Conservation (phyloP, 2,329 filamentous ascomycete species). For the Cordyceps cateniannulata region DNA sequence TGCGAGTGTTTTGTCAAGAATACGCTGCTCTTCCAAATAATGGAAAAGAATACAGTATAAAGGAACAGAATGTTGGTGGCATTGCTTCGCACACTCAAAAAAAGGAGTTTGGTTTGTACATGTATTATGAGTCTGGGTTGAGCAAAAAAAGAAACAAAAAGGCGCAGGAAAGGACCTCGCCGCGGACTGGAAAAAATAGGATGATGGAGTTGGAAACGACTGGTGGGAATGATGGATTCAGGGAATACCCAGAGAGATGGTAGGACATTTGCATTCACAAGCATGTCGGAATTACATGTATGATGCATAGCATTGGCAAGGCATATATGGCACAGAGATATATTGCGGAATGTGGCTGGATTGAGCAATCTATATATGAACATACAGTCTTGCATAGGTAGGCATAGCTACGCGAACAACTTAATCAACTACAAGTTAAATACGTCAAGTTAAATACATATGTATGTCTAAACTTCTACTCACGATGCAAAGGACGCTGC, state of each 20-base stretch:
- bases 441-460: no score
- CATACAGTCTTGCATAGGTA: not conserved
- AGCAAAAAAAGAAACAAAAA: not conserved
- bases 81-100: not conserved
- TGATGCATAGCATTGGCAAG: not conserved
- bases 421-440: not conserved
- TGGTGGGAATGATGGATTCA: not conserved
- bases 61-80: not conserved
- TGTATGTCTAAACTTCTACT: not conserved
- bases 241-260: not conserved
- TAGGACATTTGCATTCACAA: not conserved
- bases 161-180: not conserved
- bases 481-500: not conserved
- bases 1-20: constrained; percentile 16
- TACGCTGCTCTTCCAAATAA: constrained; percentile 13
- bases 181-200: not conserved
- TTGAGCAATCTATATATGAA: not conserved
- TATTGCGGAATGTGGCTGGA: not conserved
- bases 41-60: constrained; percentile 6
- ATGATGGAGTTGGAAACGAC: not conserved
- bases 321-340: not conserved
- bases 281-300: not conserved
- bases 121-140: constrained; percentile 9
- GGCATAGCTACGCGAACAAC: not conserved
- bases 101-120: constrained; percentile 7